Evolutionary conservation across 2,329 filamentous ascomycete genomes (phyloP).

Genomic region (Rhynchosporium secalis): DNA sequence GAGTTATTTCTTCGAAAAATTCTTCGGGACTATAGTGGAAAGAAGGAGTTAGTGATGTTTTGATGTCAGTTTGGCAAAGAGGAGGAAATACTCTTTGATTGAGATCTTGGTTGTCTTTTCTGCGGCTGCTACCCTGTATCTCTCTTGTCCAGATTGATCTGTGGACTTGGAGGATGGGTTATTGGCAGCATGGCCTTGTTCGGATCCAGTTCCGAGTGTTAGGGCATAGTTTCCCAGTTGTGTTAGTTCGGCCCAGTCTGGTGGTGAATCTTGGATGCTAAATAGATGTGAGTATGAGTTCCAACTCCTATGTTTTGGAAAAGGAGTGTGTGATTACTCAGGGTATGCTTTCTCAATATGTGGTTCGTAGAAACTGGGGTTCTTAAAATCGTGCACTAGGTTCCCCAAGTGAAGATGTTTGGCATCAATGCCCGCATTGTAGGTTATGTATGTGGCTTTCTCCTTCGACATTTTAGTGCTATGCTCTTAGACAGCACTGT

Average conservation of each 20-base stretch:
- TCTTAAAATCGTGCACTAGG: conserved; percentile 29
- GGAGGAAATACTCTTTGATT: conserved; percentile 28
- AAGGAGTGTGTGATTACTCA: conserved; percentile 21
- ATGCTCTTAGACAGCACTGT: not conserved
- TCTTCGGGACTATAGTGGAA: conserved; percentile 18
- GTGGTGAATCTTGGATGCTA: conserved; percentile 23
- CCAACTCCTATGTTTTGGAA: not conserved
- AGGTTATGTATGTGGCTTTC: conserved; percentile 29
- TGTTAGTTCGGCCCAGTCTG: conserved; percentile 25
- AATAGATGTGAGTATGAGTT: not conserved
- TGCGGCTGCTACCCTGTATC: conserved; percentile 31
- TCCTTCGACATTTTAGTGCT: conserved; percentile 10
- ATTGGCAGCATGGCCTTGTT: conserved; percentile 22
- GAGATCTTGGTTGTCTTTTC: conserved; percentile 28
- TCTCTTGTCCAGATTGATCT: conserved; percentile 18
- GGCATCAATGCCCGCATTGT: conserved; percentile 27
- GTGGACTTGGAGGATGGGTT: conserved; percentile 7
- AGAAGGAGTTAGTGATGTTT: not conserved
- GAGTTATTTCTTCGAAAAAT: conserved; percentile 30
- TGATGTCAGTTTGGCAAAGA: not conserved
- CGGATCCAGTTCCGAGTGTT: conserved; percentile 26
- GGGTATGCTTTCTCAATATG: conserved; percentile 30
- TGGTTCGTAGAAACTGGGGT: conserved; percentile 27
- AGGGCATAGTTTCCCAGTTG: conserved; percentile 30
- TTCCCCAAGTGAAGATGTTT: conserved; percentile 33